A percentile compares a stretch with the other conserved stretches of the same genome.
Evolutionary conservation across 371 early-diverging fungal species (phyloP).

Genomic region (Vittaforma corneae): DNA sequence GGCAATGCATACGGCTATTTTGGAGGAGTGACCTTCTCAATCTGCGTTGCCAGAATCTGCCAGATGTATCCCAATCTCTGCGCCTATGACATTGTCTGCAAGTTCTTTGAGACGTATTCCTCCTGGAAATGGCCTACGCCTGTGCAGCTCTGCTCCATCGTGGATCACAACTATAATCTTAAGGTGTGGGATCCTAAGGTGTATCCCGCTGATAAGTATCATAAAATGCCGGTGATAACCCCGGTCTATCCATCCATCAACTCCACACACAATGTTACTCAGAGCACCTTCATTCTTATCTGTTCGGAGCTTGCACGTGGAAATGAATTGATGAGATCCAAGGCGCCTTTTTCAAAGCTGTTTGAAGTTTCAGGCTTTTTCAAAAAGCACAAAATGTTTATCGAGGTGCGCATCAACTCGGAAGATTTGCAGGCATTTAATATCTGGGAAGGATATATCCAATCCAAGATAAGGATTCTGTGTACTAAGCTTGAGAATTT

Average conservation of each 20-base stretch:
- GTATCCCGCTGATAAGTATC: constrained; percentile 73
- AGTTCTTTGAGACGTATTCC: constrained; percentile 77
- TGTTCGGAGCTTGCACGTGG: constrained; percentile 66
- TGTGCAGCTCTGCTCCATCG: constrained; percentile 76
- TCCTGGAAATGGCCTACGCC: constrained; percentile 96
- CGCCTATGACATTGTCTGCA: constrained; percentile 69
- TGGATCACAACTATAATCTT: constrained; percentile 75
- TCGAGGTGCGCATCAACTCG: constrained; percentile 66
- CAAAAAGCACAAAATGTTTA: constrained; percentile 71
- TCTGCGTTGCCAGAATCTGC: constrained; percentile 87
- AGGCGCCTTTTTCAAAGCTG: constrained; percentile 60
- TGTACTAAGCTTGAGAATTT: constrained; percentile 72
- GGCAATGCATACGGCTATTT: constrained; percentile 92
- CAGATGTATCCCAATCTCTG: constrained; percentile 89
- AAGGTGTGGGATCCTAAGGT: constrained; percentile 92
- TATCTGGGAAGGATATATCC: constrained; percentile 72
- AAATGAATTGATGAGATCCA: constrained; percentile 53
- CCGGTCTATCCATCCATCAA: constrained; percentile 99
- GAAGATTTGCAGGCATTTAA: constrained; percentile 30
- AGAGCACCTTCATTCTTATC: constrained; percentile 73
- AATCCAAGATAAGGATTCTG: constrained; percentile 78
- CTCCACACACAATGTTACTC: constrained; percentile 90
- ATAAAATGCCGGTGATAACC: constrained; percentile 97
- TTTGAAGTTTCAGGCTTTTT: constrained; percentile 82
- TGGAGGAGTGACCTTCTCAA: constrained; percentile 98